phyloP scores from a whole-genome alignment of 2,329 filamentous ascomycete species.

The Fusarium duplospermum region DNA sequence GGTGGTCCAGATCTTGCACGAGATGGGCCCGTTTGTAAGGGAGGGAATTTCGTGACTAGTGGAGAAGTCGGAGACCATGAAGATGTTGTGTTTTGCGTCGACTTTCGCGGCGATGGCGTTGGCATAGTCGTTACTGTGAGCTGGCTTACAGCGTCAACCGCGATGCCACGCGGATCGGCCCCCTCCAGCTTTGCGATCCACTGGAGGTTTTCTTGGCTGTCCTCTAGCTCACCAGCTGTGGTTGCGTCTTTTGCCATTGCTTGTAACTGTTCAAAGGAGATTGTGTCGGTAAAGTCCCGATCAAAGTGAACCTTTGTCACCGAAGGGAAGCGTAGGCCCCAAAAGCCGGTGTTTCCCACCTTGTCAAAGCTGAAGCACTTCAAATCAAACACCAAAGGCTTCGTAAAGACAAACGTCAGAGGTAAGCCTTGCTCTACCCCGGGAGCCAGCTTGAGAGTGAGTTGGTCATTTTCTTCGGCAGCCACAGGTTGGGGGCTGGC shows the following conservation, averaged over 20 bases:
- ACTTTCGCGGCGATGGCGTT: constrained; percentile 49
- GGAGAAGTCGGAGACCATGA: constrained; percentile 34
- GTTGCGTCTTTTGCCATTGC: constrained; percentile 70
- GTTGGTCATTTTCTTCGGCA: constrained; percentile 52
- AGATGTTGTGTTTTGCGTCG: constrained; percentile 40
- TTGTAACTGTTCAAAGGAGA: constrained; percentile 78
- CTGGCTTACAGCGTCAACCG: constrained; percentile 60
- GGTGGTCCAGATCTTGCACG: neutral
- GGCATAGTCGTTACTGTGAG: constrained; percentile 54
- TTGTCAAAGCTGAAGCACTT: constrained; percentile 84
- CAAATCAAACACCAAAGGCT: constrained; percentile 82
- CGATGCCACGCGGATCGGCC: constrained; percentile 59
- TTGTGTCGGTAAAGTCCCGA: constrained; percentile 73
- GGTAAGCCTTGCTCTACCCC: constrained; percentile 56
- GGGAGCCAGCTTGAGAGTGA: constrained; percentile 60
- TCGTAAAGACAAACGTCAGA: constrained; percentile 69
- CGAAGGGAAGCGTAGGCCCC: constrained; percentile 80
- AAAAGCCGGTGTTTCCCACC: constrained; percentile 74
- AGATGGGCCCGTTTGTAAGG: neutral
- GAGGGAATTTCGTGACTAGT: neutral
- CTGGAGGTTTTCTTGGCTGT: constrained; percentile 69
- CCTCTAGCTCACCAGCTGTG: constrained; percentile 60
- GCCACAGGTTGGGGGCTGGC: constrained; percentile 58
- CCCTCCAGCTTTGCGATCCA: constrained; percentile 73
- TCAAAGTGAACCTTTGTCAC: constrained; percentile 84